Evolutionary conservation across 768 basidiomycete species (phyloP).

Genomic region (Amylocystis lapponica): DNA sequence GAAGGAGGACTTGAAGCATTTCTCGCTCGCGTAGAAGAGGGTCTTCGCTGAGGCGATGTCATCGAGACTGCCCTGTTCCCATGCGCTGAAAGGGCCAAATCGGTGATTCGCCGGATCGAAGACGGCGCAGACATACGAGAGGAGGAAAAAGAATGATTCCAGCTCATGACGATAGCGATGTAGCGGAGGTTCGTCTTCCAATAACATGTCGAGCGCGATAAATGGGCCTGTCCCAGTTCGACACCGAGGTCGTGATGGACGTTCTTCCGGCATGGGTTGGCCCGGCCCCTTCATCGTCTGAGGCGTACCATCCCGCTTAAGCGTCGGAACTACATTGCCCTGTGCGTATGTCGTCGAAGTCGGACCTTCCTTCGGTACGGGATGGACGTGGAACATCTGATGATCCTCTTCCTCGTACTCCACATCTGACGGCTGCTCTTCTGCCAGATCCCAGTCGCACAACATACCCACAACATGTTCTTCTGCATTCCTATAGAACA

Average conservation of each 20-base stretch:
- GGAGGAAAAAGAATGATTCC: slow-evolving; percentile 5
- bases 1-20: not conserved
- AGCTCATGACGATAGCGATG: slow-evolving; percentile 7
- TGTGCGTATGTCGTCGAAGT: too few relatives aligned
- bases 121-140: slow-evolving; percentile 1
- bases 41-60: not conserved
- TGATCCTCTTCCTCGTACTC: not conserved
- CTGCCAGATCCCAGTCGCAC: slow-evolving; percentile 6
- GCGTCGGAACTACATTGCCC: too few relatives aligned
- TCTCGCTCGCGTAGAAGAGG: too few relatives aligned
- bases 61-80: not conserved
- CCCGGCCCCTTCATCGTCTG: too few relatives aligned
- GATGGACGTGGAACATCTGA: too few relatives aligned
- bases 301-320: too few relatives aligned
- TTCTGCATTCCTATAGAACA: slow-evolving; percentile 1
- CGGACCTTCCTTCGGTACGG: too few relatives aligned
- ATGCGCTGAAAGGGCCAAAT: not conserved
- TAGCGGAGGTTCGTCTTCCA: not conserved
- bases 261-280: too few relatives aligned
- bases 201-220: slow-evolving; percentile 3
- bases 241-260: not conserved
- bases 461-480: not conserved
- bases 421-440: not conserved
- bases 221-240: slow-evolving; percentile 4
- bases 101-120: not conserved